Conservation (phyloP, 805 yeast species). For the Yamadazyma takamatsuzukensis region DNA sequence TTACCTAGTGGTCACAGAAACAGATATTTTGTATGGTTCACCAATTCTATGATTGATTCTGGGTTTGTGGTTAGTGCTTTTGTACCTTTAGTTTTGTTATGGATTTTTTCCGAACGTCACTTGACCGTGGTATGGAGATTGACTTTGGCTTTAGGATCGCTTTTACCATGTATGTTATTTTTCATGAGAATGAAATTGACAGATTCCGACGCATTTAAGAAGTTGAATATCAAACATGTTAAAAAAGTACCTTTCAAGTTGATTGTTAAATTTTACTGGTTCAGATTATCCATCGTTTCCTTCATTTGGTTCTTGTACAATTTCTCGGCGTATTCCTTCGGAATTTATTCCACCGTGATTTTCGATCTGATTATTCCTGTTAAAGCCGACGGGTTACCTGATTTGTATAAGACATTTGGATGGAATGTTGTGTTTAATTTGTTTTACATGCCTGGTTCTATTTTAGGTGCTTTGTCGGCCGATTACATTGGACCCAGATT, state of each 20-base stretch:
- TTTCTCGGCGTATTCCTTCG: conserved; percentile 83
- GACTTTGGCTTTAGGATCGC: conserved; percentile 84
- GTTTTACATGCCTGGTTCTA: conserved; percentile 88
- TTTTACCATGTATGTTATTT: conserved; percentile 78
- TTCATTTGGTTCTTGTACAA: conserved; percentile 90
- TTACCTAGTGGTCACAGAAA: conserved; percentile 82
- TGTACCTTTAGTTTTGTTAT: conserved; percentile 79
- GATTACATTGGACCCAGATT: conserved; percentile 91
- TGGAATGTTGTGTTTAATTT: conserved; percentile 89
- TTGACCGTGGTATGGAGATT: conserved; percentile 89
- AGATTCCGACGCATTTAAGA: conserved; percentile 69
- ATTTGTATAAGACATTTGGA: conserved; percentile 74
- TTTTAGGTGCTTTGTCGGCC: conserved; percentile 76
- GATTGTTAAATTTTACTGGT: conserved; percentile 79
- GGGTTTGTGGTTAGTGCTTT: conserved; percentile 85
- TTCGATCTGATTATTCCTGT: conserved; percentile 52
- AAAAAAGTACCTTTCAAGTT: conserved; percentile 59
- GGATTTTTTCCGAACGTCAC: conserved; percentile 73
- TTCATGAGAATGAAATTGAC: conserved; percentile 70
- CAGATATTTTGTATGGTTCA: conserved; percentile 85
- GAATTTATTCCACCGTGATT: conserved; percentile 76
- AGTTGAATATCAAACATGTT: conserved; percentile 63
- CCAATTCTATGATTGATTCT: conserved; percentile 79
- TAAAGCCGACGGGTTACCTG: conserved; percentile 32
- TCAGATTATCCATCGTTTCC: conserved; percentile 65